Percentiles rank a stretch among this genome's conserved stretches.
phyloP scores from a whole-genome alignment of 805 yeast species.

The Metschnikowia cubensis region DNA sequence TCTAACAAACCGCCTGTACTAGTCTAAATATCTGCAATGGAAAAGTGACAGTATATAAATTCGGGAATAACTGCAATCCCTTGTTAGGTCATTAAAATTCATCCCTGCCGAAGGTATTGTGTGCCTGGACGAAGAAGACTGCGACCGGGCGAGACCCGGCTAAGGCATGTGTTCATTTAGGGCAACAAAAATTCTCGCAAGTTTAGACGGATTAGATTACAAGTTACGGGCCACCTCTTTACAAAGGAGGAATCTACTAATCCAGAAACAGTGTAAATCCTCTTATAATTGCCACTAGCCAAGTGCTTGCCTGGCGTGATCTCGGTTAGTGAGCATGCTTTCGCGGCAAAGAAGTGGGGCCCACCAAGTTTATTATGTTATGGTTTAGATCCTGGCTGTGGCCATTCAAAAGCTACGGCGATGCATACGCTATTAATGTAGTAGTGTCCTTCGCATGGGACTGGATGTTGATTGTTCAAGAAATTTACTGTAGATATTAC shows the following conservation, averaged over 20 bases:
- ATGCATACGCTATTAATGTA: too few relatives aligned
- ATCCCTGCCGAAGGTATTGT: background rate
- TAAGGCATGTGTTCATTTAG: background rate
- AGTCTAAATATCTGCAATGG: background rate
- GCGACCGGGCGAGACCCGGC: slow-evolving; percentile 3
- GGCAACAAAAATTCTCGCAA: background rate
- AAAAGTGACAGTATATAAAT: background rate
- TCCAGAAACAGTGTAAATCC: background rate
- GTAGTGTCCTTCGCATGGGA: too few relatives aligned
- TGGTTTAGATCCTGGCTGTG: too few relatives aligned
- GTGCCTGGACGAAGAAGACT: background rate
- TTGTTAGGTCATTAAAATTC: background rate
- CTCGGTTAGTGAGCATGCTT: background rate
- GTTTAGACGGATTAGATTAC: background rate
- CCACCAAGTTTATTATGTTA: background rate
- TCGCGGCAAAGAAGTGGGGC: background rate
- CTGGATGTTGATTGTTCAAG: background rate
- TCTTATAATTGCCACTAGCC: background rate
- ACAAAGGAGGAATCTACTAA: background rate
- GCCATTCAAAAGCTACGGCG: too few relatives aligned
- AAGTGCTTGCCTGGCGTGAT: background rate
- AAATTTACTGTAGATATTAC: background rate
- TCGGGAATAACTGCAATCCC: background rate
- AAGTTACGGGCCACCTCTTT: background rate
- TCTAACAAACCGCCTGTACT: background rate